Evolutionary conservation across 139 green algal species (phyloP), one percentile per base, ranked within the genome.

Genomic region (Haematococcus lacustris): DNA sequence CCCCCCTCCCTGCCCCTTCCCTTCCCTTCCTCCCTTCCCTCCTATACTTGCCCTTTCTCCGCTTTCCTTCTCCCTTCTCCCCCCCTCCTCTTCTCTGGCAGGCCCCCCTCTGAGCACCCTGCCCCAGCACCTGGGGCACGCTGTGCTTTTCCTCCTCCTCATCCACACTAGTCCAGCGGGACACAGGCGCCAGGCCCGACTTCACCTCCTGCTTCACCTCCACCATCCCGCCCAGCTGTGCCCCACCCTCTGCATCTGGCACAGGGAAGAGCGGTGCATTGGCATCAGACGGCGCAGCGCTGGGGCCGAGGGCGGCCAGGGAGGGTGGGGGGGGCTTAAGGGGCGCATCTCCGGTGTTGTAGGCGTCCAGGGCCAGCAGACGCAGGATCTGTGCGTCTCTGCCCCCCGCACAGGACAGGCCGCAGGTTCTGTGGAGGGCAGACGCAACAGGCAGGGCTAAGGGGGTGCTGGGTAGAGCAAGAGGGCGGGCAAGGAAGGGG

Each of bases 111-210:
- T n/a, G n/a, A n/a, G n/a, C n/a, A n/a, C n/a, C n/a, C n/a, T n/a
- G n/a, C n/a, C n/a, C 3, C 51, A 66, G 5, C 59, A 79, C 74
- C 74, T 74, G 50, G 2, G 82, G 82, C 41, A 43, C 33, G 4
- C 43, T 32, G 35, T 80, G 70, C 59, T 78, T 76, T 63, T 87
- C 84, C 23, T 84, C 75, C 4, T 91, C 79, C 70, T 91, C 84
- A 70, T 91, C 87, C 4, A 89, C 81, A 25, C 78, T 79, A n/a
- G 83, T 87, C 87, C 87, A 92, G 6, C 80, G 63, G 0, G 77
- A 85, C 43, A 64, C 57, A 38, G 71, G 35, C 35, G 33, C 50
- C 26, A n/a, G n/a, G n/a, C n/a, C n/a, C n/a, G n/a, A n/a, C n/a
- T 40, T 69, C 32, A 53, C 43, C 43, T 53, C 43, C 43, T n/a